phyloP scores from a whole-genome alignment of 805 yeast genomes.

The Ogataea angusta region DNA sequence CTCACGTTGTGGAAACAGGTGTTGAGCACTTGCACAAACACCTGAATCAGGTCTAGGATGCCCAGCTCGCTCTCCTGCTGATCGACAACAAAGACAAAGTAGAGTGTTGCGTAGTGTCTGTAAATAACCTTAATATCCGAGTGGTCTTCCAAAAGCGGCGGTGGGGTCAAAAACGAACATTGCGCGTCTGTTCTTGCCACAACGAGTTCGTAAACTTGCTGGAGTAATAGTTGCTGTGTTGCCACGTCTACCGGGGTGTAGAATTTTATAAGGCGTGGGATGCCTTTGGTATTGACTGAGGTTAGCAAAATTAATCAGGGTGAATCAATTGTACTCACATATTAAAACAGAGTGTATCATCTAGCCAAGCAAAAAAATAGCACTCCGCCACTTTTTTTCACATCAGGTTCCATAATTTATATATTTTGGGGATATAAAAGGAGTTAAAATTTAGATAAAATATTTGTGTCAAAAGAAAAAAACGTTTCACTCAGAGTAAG shows the following conservation, averaged over 20 bases:
- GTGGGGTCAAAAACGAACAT: constrained; percentile 88
- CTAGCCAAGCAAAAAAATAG: constrained; percentile 2
- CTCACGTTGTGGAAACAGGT: constrained; percentile 92
- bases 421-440: not conserved
- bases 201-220: constrained; percentile 78
- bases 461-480: not conserved
- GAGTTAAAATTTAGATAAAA: not conserved
- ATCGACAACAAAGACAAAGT: constrained; percentile 93
- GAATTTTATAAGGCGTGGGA: constrained; percentile 85
- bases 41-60: constrained; percentile 89
- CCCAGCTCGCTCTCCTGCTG: constrained; percentile 95
- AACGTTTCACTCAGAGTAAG: not conserved
- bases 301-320: not conserved
- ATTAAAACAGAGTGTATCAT: constrained; percentile 31
- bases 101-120: constrained; percentile 92
- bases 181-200: constrained; percentile 68
- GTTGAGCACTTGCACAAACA: constrained; percentile 92
- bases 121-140: constrained; percentile 86
- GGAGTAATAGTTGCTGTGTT: constrained; percentile 74
- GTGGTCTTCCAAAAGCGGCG: constrained; percentile 63
- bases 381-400: constrained; percentile 5
- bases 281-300: constrained; percentile 81
- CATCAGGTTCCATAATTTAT: constrained; percentile 5
- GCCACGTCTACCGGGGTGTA: constrained; percentile 86
- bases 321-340: constrained; percentile 12